Percentiles rank a stretch among this genome's conserved stretches.
Evolutionary conservation across 805 yeast species (phyloP).

Genomic region (Starmerella roubikii): DNA sequence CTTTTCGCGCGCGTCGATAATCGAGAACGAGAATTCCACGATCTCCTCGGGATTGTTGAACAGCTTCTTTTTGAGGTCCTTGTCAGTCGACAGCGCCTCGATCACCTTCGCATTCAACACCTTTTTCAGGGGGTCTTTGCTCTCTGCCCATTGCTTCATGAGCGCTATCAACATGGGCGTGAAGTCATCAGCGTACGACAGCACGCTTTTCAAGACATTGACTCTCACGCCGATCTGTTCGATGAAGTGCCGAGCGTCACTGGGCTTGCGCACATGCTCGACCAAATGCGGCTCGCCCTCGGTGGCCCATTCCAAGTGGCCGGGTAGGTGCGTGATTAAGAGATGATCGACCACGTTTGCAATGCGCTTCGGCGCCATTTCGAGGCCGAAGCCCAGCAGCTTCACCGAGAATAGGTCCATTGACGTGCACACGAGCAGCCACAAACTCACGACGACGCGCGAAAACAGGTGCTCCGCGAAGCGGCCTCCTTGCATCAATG

Average conservation of each 20-base stretch:
- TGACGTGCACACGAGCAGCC: slow-evolving; percentile 4
- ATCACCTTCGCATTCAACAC: slow-evolving; percentile 27
- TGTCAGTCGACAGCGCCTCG: slow-evolving; percentile 9
- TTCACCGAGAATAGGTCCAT: neutral
- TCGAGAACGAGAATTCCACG: slow-evolving; percentile 35
- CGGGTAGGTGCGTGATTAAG: neutral
- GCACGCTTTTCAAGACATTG: slow-evolving; percentile 31
- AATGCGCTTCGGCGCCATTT: neutral
- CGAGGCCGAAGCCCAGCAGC: neutral
- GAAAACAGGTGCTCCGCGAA: slow-evolving; percentile 4
- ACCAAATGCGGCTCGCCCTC: slow-evolving; percentile 5
- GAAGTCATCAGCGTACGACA: slow-evolving; percentile 38
- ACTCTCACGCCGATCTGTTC: slow-evolving; percentile 32
- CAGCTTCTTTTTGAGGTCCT: slow-evolving; percentile 38
- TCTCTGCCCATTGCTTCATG: slow-evolving; percentile 36
- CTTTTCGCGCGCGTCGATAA: slow-evolving; percentile 23
- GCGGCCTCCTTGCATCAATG: neutral
- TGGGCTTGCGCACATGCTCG: neutral
- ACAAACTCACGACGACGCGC: neutral
- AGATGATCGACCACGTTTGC: slow-evolving; percentile 1
- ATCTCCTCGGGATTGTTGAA: slow-evolving; percentile 46
- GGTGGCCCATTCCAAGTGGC: slow-evolving; percentile 4
- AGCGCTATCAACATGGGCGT: slow-evolving; percentile 35
- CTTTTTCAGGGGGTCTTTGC: slow-evolving; percentile 24
- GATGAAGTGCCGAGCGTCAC: neutral